Percentiles rank a stretch among this genome's conserved stretches.
These are phyloP conservation scores for Populus hybrid DNA, from an alignment of 441 rosid genomes.

Conservation along the genomic window DNA sequence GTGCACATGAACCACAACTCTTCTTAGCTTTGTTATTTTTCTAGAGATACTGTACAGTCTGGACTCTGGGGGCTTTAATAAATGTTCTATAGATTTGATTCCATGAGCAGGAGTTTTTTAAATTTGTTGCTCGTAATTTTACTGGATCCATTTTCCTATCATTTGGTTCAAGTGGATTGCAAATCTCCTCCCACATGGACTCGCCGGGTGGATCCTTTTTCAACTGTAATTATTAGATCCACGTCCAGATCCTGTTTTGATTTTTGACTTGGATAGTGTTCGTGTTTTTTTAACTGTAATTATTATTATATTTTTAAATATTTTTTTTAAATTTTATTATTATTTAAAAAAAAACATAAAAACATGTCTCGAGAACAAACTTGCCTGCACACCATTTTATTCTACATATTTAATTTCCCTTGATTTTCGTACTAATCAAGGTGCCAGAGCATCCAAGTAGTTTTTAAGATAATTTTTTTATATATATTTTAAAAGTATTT, in stretches of 20 bases:
- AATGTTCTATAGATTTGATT: not conserved
- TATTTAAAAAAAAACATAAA: too few species aligned
- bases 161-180: not conserved
- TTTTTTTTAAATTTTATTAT: too few species aligned
- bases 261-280: not conserved
- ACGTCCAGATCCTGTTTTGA: not conserved
- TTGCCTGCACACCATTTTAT: too few species aligned
- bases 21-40: not conserved
- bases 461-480: too few species aligned
- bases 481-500: too few species aligned
- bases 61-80: not conserved
- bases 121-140: not conserved
- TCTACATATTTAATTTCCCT: too few species aligned
- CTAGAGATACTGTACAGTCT: not conserved
- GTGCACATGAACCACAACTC: not conserved
- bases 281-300: too few species aligned
- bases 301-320: too few species aligned
- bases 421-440: too few species aligned
- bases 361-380: too few species aligned
- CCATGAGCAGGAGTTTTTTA: too few species aligned
- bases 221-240: not conserved
- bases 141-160: not conserved
- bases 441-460: too few species aligned
- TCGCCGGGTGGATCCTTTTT: not conserved
- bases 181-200: not conserved